A percentile compares a stretch with the other conserved stretches of the same genome.
phyloP scores from a whole-genome alignment of 179 eudicot genomes.

The Spinacia oleracea region DNA sequence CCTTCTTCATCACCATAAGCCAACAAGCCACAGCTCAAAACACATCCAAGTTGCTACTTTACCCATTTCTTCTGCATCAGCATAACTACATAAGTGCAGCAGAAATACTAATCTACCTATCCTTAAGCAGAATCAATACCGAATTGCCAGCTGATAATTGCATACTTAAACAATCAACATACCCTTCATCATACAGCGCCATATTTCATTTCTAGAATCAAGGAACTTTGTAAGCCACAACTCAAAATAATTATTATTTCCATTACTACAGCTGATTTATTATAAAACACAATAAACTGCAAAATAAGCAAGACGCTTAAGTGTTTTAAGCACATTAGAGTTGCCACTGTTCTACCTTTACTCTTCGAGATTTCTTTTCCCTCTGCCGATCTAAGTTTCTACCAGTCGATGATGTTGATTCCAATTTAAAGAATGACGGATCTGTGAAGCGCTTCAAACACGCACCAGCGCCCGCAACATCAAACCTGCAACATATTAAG shows the following conservation, averaged over 20 bases:
- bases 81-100: background rate
- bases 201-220: too few species aligned
- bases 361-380: constrained; percentile 78
- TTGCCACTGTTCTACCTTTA: constrained; percentile 53
- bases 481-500: constrained; percentile 58
- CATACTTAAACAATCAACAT: background rate
- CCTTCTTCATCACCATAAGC: background rate
- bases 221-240: background rate
- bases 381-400: constrained; percentile 62
- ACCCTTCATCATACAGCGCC: background rate
- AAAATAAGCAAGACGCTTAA: background rate
- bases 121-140: background rate
- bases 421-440: constrained; percentile 84
- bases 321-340: background rate
- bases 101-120: background rate
- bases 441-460: constrained; percentile 96
- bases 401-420: constrained; percentile 43
- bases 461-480: constrained; percentile 97
- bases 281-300: background rate
- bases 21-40: background rate
- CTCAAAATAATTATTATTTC: background rate
- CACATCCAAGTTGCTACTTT: background rate
- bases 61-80: background rate
- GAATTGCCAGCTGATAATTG: background rate
- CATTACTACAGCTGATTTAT: background rate